Evolutionary conservation across 805 yeast species (phyloP), one percentile per base, ranked within the genome.

Genomic region (Jamesozyma gamospora): DNA sequence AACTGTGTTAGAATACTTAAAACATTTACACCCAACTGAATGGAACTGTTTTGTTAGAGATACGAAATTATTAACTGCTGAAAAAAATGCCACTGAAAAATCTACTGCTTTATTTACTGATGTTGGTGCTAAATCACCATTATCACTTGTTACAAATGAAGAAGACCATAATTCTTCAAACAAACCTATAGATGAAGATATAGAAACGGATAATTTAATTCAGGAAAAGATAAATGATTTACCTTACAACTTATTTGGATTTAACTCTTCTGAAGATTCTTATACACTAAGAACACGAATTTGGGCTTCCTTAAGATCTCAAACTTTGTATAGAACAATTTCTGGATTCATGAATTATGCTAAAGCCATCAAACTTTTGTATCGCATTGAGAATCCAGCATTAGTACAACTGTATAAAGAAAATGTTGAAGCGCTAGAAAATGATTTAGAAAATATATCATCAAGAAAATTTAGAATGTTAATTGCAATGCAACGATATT

Each of bases 241-340:
- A 26, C 90, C 94, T 1, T 76, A 70, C 42, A 75, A 80, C 44
- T 77, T 79, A 48, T 64, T 82, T 47, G 94, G 94, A 0, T 84
- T 80, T 60, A 79, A 77, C 46, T 66, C 74, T 18, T 71, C 86
- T 1, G 69, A 75, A 3, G 78, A 82, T 0, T 78, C 77, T 40
- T 75, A 71, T 48, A 70, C 75, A 3, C 55, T 81, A 45, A 65
- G 94, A 56, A 85, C 95, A 0, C 68, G 95, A 52, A 70, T 85
- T 2, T 86, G 96, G 96, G 83, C 94, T 0, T 83, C 95, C 0
- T 62, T 82, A 39, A 68, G 95, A 51, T 74, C 84, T 2, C 96
- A 86, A 54, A 86, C 95, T 0, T 65, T 86, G 39, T 87, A 79
- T 53, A 66, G 95, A 30, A 86, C 96, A 0, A 69, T 84, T 3